These are phyloP conservation scores for Naganishia sp. DNA, from an alignment of 1,284 basidiomycete species.

Conservation along the genomic window DNA sequence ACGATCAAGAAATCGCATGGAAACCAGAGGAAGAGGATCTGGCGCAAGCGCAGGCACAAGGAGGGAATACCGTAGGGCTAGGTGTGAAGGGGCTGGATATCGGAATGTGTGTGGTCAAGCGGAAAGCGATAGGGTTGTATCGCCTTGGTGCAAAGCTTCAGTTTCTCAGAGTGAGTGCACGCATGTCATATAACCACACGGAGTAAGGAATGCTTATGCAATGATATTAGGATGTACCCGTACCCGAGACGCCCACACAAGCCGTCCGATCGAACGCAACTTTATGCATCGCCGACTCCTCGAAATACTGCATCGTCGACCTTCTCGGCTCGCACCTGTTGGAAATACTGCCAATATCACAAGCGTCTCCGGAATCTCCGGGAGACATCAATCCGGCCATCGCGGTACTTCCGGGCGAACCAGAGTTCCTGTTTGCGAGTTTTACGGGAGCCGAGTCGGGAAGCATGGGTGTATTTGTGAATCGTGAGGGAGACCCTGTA, in stretches of 20 bases:
- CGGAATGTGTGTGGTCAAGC: slow-evolving; percentile 76
- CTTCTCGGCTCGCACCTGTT: slow-evolving; percentile 67
- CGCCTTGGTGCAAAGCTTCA: slow-evolving; percentile 64
- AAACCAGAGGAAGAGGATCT: slow-evolving; percentile 57
- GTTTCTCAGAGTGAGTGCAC: slow-evolving; percentile 61
- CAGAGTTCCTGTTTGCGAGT: slow-evolving; percentile 66
- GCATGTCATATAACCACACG: not conserved
- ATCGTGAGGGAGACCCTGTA: slow-evolving; percentile 78
- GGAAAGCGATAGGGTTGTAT: slow-evolving; percentile 68
- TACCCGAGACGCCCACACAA: slow-evolving; percentile 64
- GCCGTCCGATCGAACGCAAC: slow-evolving; percentile 66
- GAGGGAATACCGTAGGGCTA: not conserved
- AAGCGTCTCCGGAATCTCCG: slow-evolving; percentile 56
- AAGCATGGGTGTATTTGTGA: slow-evolving; percentile 81
- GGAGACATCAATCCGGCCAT: slow-evolving; percentile 52
- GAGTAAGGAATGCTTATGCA: not conserved
- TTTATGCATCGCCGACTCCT: slow-evolving; percentile 72
- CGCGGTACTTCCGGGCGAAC: slow-evolving; percentile 65
- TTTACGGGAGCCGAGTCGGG: slow-evolving; percentile 61
- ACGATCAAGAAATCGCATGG: slow-evolving; percentile 68
- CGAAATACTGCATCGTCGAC: slow-evolving; percentile 74
- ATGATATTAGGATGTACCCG: slow-evolving; percentile 71
- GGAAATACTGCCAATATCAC: slow-evolving; percentile 73
- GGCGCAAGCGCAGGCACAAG: slow-evolving; percentile 40
- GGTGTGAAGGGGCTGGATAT: slow-evolving; percentile 59